Evolutionary conservation across 495 filamentous ascomycete genomes (phyloP).

Genomic region (Penicillium ochrochloron): DNA sequence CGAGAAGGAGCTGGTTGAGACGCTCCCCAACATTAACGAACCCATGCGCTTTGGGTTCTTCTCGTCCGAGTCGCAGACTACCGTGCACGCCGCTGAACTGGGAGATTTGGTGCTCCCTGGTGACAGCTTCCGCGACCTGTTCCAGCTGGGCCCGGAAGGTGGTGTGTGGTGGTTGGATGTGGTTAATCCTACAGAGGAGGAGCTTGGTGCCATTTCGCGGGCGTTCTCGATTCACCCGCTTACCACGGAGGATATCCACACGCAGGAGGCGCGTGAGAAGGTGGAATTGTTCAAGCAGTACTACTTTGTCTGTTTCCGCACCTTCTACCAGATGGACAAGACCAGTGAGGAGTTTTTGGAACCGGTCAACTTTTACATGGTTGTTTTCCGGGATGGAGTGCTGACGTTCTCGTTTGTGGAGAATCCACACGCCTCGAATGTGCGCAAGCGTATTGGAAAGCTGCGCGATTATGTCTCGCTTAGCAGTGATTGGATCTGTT

Average conservation of each 20-base stretch:
- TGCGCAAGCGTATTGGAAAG: constrained; percentile 88
- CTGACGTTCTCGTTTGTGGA: constrained; percentile 89
- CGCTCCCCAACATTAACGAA: constrained; percentile 53
- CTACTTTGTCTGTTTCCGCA: constrained; percentile 97
- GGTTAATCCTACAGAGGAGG: constrained; percentile 85
- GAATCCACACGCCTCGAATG: constrained; percentile 82
- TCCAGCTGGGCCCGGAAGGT: constrained; percentile 72
- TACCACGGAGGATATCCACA: constrained; percentile 92
- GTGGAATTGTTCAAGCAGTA: constrained; percentile 97
- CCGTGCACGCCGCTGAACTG: constrained; percentile 86
- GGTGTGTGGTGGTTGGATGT: constrained; percentile 97
- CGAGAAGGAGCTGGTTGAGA: constrained; percentile 40
- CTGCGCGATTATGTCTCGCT: constrained; percentile 92
- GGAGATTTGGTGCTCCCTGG: constrained; percentile 86
- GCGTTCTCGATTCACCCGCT: constrained; percentile 93
- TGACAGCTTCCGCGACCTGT: constrained; percentile 86
- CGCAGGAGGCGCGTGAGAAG: constrained; percentile 94
- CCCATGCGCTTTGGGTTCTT: constrained; percentile 92
- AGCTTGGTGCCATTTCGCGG: constrained; percentile 83
- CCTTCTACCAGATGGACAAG: constrained; percentile 82
- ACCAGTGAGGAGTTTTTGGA: constrained; percentile 78
- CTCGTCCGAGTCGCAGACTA: constrained; percentile 88
- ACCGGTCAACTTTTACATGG: constrained; percentile 93
- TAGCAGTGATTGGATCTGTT: constrained; percentile 98
- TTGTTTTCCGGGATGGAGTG: constrained; percentile 95